Evolutionary conservation across 495 filamentous ascomycete species (phyloP), one percentile per base, ranked within the genome.

Genomic region (Penicillium subrubescens): DNA sequence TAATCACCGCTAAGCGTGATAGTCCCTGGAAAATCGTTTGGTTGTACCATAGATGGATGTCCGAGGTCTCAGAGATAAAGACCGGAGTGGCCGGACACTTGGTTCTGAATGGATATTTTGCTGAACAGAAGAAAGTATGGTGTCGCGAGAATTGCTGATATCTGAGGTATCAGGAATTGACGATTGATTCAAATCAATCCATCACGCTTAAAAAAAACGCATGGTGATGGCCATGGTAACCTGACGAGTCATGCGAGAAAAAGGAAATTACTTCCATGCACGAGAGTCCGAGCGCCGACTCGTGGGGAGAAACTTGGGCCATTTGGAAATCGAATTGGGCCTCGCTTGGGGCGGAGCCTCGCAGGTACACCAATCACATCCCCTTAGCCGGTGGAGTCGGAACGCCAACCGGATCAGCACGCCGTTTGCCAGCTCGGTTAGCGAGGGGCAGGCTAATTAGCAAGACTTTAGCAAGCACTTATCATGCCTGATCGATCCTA

Each of bases 341-440:
- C 21, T 48, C 44, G 44, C 44, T 48, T 48, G 44, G 44, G 21
- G 44, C 19, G 44, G 44, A 37, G 31, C 53, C 53, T 37, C 33
- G n/a, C 31, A 56, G 53, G 53, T 0, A 56, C 53, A 3, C 53
- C 53, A 56, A 56, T 56, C 31, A 56, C 23, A 4, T 17, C 31
- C 0, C n/a, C 0, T 14, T 6, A 35, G 4, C 52, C 8, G 29
- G 17, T 17, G 27, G 46, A 19, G 33, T 58, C 55, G 55, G 55
- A 58, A 58, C 3, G 21, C 55, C 55, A 43, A 58, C 55, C 55
- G 55, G 55, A 58, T 58, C 55, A 58, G 23, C 55, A 44, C 55
- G 25, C 25, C 48, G 19, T 39, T 58, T 58, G 3, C 34, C 19
- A 39, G 5, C 25, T 58, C 55, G 35, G 34, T 29, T 58, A 58